These are phyloP conservation scores for Calendula officinalis DNA, from an alignment of 129 eudicot genomes.

Conservation along the genomic window DNA sequence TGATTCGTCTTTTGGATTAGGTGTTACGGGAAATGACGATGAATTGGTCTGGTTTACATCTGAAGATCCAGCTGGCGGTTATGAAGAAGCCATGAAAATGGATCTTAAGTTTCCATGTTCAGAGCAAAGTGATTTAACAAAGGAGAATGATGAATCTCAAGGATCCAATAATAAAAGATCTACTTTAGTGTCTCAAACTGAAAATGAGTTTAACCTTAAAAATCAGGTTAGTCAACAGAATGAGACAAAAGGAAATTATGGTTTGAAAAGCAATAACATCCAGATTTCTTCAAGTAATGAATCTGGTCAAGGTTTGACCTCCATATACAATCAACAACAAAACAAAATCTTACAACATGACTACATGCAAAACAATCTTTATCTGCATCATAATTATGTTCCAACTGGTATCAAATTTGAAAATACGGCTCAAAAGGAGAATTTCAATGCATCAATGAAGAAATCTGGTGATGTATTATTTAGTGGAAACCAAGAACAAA, in stretches of 20 bases:
- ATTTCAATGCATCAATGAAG: conserved; percentile 33
- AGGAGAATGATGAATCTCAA: conserved; percentile 28
- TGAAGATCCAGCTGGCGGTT: conserved; percentile 53
- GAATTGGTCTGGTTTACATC: conserved; percentile 76
- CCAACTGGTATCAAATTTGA: conserved; percentile 46
- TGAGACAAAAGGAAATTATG: conserved; percentile 19
- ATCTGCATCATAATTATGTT: conserved; percentile 28
- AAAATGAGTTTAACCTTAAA: conserved; percentile 28
- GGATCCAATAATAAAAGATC: conserved; percentile 31
- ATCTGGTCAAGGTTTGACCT: conserved; percentile 27
- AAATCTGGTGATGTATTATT: conserved; percentile 4
- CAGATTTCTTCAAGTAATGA: conserved; percentile 26
- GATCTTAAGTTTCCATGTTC: conserved; percentile 49
- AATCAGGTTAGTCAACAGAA: conserved; percentile 35
- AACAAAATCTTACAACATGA: conserved; percentile 30
- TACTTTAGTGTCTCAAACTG: conserved; percentile 30
- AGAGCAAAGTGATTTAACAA: conserved; percentile 35
- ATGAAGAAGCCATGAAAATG: conserved; percentile 47
- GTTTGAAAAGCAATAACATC: conserved; percentile 22
- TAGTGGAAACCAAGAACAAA: conserved; percentile 24
- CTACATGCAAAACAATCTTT: conserved; percentile 33
- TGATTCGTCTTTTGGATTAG: conserved; percentile 83
- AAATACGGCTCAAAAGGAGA: conserved; percentile 36
- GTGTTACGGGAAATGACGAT: conserved; percentile 50
- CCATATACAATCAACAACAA: conserved; percentile 26